Evolutionary conservation across 768 basidiomycete species (phyloP).

Genomic region (Tylopilus plumbeoviolaceoides): DNA sequence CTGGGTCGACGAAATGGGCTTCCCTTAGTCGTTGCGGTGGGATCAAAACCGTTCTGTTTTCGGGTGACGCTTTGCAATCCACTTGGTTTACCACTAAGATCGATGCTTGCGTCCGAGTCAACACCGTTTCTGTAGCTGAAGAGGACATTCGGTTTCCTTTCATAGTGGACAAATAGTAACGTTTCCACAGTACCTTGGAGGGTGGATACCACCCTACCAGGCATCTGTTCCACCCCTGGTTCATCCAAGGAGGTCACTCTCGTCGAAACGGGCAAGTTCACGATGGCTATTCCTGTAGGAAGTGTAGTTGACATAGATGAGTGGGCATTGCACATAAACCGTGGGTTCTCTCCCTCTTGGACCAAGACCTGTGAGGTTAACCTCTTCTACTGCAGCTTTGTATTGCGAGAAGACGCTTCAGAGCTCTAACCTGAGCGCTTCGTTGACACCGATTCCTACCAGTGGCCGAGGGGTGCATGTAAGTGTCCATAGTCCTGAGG

Average conservation of each 20-base stretch:
- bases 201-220: conserved; percentile 34
- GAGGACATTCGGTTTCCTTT: too few relatives aligned
- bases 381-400: conserved; percentile 31
- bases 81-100: too few relatives aligned
- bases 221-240: conserved; percentile 31
- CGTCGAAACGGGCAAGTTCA: conserved; percentile 27
- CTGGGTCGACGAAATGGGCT: conserved; percentile 28
- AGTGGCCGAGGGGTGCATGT: conserved; percentile 41
- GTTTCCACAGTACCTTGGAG: too few relatives aligned
- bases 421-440: conserved; percentile 51
- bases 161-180: too few relatives aligned
- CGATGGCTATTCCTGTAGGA: conserved; percentile 37
- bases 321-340: conserved; percentile 41
- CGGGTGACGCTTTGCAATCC: too few relatives aligned
- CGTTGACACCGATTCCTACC: conserved; percentile 45
- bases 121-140: too few relatives aligned
- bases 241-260: conserved; percentile 1
- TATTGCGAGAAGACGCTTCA: conserved; percentile 43
- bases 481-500: not conserved
- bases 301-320: conserved; percentile 40
- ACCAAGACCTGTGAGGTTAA: not conserved
- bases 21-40: conserved; percentile 12
- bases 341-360: conserved; percentile 27
- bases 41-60: too few relatives aligned
- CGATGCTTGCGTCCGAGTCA: too few relatives aligned